Conservation (phyloP, 306 rosid genomes). For the Citrullus mucosospermus region DNA sequence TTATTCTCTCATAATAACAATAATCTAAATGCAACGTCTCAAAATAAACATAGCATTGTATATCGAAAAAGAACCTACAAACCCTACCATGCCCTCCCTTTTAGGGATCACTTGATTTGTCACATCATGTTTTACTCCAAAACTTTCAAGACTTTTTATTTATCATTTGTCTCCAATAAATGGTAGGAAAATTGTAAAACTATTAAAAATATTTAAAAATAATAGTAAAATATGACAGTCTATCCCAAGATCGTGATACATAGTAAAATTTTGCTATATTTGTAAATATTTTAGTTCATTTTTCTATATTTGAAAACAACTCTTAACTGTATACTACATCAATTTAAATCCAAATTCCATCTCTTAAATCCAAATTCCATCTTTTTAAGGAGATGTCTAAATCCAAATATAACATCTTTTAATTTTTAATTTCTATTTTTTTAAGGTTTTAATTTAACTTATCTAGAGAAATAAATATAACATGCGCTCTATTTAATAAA, state of each 20-base stretch:
- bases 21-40: conserved; percentile 4
- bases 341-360: neutral
- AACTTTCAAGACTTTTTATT: neutral
- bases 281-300: too few species aligned
- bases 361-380: neutral
- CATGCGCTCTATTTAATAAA: neutral
- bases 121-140: neutral
- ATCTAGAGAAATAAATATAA: neutral
- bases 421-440: neutral
- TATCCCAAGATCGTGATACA: too few species aligned
- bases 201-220: too few species aligned
- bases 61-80: neutral
- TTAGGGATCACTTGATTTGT: neutral
- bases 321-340: too few species aligned
- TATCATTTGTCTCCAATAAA: neutral
- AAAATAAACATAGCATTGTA: neutral
- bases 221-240: too few species aligned
- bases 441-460: neutral
- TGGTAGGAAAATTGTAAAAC: neutral
- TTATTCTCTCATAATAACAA: neutral
- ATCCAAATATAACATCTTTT: neutral
- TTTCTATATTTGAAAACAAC: too few species aligned
- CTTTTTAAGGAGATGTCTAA: neutral
- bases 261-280: too few species aligned
- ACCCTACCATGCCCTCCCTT: neutral